A percentile compares a stretch with the other conserved stretches of the same genome.
phyloP scores from a whole-genome alignment of 78 protist species.

The Chrysochromulina parva region DNA sequence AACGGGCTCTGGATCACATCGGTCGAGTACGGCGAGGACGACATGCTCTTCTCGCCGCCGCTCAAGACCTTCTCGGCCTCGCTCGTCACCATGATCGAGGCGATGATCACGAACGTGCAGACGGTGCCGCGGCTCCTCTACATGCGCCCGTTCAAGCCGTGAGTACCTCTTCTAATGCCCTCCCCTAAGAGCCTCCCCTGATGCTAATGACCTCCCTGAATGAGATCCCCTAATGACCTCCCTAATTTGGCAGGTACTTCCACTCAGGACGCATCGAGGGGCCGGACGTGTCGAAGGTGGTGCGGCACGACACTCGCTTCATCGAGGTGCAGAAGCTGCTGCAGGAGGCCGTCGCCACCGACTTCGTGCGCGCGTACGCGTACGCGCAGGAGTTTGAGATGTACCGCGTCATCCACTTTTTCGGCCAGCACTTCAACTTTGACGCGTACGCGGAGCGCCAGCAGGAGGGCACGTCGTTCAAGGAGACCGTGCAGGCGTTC shows the following conservation, averaged over 20 bases:
- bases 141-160: constrained; percentile 28
- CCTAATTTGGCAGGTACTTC: background rate
- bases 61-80: background rate
- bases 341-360: background rate
- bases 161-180: too few species aligned
- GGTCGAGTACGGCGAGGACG: background rate
- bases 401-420: constrained; percentile 33
- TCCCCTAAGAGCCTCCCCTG: too few species aligned
- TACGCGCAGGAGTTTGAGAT: constrained; percentile 25
- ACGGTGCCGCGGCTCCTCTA: constrained; percentile 40
- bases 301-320: background rate
- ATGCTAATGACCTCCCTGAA: too few species aligned
- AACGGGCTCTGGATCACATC: background rate
- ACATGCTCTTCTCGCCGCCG: background rate
- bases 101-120: background rate
- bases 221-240: too few species aligned
- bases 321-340: background rate
- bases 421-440: constrained; percentile 10
- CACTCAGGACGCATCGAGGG: background rate
- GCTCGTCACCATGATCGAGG: background rate
- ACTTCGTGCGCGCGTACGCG: background rate
- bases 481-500: constrained; percentile 12
- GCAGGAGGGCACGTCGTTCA: background rate
- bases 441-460: constrained; percentile 23
- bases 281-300: background rate